Conservation (phyloP, 2,329 filamentous ascomycete genomes). For the Boeremia exigua region DNA sequence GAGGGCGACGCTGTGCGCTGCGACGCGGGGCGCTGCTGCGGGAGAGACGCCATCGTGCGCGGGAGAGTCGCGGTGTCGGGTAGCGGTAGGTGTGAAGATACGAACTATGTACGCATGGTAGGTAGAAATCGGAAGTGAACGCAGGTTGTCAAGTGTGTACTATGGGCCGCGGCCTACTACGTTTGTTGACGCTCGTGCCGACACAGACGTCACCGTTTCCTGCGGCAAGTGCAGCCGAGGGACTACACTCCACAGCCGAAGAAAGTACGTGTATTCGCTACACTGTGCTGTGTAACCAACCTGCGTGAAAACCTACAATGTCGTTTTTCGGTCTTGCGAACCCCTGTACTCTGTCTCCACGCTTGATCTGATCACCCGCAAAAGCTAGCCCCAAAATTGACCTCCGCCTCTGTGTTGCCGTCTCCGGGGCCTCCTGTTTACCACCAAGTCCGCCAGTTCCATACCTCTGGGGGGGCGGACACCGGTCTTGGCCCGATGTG, state of each 20-base stretch:
- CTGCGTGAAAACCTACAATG: background rate
- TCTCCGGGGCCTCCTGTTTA: background rate
- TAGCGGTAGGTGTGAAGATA: background rate
- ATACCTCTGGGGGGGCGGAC: background rate
- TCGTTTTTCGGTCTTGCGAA: background rate
- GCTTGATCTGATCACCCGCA: background rate
- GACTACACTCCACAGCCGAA: background rate
- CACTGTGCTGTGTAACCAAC: background rate
- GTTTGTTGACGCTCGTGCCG: constrained; percentile 15
- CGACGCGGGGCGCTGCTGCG: constrained; percentile 45
- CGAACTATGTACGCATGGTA: background rate
- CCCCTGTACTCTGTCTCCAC: background rate
- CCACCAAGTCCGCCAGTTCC: constrained; percentile 6
- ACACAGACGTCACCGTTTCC: constrained; percentile 9
- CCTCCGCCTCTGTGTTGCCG: background rate
- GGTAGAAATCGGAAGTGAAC: background rate
- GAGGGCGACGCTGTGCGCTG: constrained; percentile 42
- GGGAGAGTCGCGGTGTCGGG: background rate
- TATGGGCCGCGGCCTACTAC: constrained; percentile 9
- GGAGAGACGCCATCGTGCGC: constrained; percentile 51
- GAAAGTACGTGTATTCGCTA: background rate
- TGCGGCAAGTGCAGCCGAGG: constrained; percentile 6
- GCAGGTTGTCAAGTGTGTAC: background rate
- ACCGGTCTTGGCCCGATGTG: background rate
- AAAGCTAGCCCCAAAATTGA: background rate